A percentile compares a stretch with the other conserved stretches of the same genome.
Conservation (phyloP, 352 stramenopile genomes). For the Phytophthora boehmeriae region DNA sequence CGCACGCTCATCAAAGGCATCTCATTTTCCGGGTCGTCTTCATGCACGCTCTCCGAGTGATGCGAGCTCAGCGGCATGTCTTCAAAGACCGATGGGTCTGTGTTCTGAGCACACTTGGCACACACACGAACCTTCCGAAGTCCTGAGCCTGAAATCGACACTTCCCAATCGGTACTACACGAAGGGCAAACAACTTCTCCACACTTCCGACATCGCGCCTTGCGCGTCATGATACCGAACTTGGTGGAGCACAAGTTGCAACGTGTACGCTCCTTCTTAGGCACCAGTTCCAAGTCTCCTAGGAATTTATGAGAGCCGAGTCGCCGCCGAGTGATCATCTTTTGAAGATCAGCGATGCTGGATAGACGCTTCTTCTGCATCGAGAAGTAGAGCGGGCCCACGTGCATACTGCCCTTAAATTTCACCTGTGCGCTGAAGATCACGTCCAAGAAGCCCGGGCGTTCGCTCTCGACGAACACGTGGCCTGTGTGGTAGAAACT, state of each 20-base stretch:
- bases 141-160: slow-evolving; percentile 51
- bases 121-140: slow-evolving; percentile 66
- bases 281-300: slow-evolving; percentile 69
- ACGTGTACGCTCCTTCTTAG: slow-evolving; percentile 54
- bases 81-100: slow-evolving; percentile 36
- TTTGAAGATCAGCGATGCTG: slow-evolving; percentile 51
- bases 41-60: slow-evolving; percentile 39
- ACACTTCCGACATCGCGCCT: slow-evolving; percentile 70
- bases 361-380: slow-evolving; percentile 63
- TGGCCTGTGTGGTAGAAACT: slow-evolving; percentile 77
- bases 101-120: slow-evolving; percentile 47
- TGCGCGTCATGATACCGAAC: slow-evolving; percentile 70
- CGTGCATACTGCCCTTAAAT: slow-evolving; percentile 59
- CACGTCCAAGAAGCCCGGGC: slow-evolving; percentile 60
- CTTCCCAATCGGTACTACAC: slow-evolving; percentile 64
- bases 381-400: slow-evolving; percentile 52
- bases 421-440: slow-evolving; percentile 72
- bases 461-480: slow-evolving; percentile 76
- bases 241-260: slow-evolving; percentile 64
- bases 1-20: slow-evolving; percentile 31
- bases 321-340: slow-evolving; percentile 53
- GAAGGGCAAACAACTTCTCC: slow-evolving; percentile 73
- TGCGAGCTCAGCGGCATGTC: slow-evolving; percentile 29
- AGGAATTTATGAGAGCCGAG: slow-evolving; percentile 63
- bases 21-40: slow-evolving; percentile 29